Base-by-base conservation (phyloP, 129 eudicot species). In the Lactuca saligna region DNA sequence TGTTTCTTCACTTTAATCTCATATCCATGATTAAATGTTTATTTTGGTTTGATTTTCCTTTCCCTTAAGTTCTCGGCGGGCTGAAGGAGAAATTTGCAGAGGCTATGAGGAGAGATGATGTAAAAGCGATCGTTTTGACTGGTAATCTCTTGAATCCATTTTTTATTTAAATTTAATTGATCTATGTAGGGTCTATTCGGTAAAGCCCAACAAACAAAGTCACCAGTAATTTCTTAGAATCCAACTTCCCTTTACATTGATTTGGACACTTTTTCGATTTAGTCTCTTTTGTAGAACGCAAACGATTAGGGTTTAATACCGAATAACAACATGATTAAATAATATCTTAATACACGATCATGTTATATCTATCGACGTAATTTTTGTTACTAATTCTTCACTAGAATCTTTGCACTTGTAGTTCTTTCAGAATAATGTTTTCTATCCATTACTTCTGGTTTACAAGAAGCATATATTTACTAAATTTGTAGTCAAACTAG, bases 41-140 rank as follows among this genome's bases (percentile, higher is more conserved):
- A 66, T 60, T 16, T 51, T 61, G 31, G 12, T 50, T 57, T 56
- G 57, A 3, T 25, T 37, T 44, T 35, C n/a, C 17, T 37, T 6
- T 57, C 3, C 3, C 3, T 37, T 4, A 72, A 93, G 99, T 93
- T 81, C 70, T 89, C 53, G 88, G 76, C 55, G 99, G 97, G 50
- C 62, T 93, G 61, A 81, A 71, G 85, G 90, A 82, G 84, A 84
- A 83, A 65, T 82, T 80, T 48, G 66, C 74, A 4, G 97, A 89
- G 81, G 99, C 97, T 63, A 75, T 72, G 84, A 78, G 81, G 53
- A 89, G 97, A 73, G 83, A 93, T 55, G 99, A 93, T 76, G 97
- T 93, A 4, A 87, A 87, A 69, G 99, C 99, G 50, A 61, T 89
- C 53, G 99, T 93, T 55, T 72, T 93, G 57, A 84, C 90, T 50